Conservation (phyloP, 129 eudicot species). For the Escallonia rubra region DNA sequence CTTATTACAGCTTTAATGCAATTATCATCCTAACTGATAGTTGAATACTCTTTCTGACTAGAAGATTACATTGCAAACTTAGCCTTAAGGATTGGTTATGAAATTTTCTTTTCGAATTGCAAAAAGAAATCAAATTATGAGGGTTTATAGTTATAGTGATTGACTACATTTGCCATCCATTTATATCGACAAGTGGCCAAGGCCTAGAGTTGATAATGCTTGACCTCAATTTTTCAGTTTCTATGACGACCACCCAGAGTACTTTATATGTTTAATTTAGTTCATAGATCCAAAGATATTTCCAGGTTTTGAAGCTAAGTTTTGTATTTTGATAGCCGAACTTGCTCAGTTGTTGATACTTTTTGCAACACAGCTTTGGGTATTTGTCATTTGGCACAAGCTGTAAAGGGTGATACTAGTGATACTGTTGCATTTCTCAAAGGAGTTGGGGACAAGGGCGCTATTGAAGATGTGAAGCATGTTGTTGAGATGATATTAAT, state of each 20-base stretch:
- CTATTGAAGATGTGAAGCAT: conserved; percentile 67
- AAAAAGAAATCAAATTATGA: too few species aligned
- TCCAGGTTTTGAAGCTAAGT: neutral
- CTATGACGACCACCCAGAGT: neutral
- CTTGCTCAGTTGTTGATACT: conserved; percentile 24
- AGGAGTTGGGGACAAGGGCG: conserved; percentile 51
- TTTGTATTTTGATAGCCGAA: neutral
- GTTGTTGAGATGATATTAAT: conserved; percentile 68
- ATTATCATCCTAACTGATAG: too few species aligned
- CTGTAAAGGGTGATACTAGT: conserved; percentile 47
- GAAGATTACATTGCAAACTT: too few species aligned
- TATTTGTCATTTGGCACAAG: conserved; percentile 55
- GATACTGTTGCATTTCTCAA: conserved; percentile 40
- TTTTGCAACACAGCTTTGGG: conserved; percentile 36
- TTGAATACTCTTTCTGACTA: too few species aligned
- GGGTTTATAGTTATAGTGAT: too few species aligned
- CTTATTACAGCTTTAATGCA: too few species aligned
- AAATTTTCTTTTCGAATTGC: too few species aligned
- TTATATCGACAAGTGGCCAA: neutral
- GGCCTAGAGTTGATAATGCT: neutral
- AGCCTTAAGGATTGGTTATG: too few species aligned
- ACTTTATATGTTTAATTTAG: neutral
- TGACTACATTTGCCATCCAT: too few species aligned
- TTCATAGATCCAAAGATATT: neutral
- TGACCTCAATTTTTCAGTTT: neutral